A percentile compares a stretch with the other conserved stretches of the same genome.
Evolutionary conservation across 1,139 yeast species (phyloP).

Genomic region (Debaryomyces udenii): DNA sequence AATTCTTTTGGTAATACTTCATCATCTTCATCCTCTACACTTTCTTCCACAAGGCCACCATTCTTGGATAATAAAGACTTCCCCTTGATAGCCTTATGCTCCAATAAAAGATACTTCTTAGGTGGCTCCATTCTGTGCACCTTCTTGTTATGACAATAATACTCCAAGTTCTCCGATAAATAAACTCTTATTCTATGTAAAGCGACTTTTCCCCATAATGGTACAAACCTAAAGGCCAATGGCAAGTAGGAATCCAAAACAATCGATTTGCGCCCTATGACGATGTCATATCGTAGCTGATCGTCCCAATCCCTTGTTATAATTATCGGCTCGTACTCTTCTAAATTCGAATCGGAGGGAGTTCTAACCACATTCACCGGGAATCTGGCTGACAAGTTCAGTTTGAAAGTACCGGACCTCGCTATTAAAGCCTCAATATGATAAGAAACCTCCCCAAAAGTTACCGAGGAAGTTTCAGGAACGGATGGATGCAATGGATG

Average conservation of each 20-base stretch:
- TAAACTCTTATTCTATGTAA: slow-evolving; percentile 85
- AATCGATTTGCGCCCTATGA: slow-evolving; percentile 84
- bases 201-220: slow-evolving; percentile 79
- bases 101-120: slow-evolving; percentile 75
- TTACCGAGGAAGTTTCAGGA: slow-evolving; percentile 79
- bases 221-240: slow-evolving; percentile 78
- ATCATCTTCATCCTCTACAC: slow-evolving; percentile 38
- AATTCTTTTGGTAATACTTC: slow-evolving; percentile 59
- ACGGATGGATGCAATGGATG: slow-evolving; percentile 79
- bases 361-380: slow-evolving; percentile 74
- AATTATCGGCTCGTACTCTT: slow-evolving; percentile 91
- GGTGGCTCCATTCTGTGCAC: slow-evolving; percentile 93
- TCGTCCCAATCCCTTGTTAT: slow-evolving; percentile 94
- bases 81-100: slow-evolving; percentile 70
- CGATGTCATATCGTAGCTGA: slow-evolving; percentile 83
- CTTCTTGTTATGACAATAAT: slow-evolving; percentile 79
- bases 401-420: slow-evolving; percentile 83
- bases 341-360: slow-evolving; percentile 76
- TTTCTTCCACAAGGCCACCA: slow-evolving; percentile 22
- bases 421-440: slow-evolving; percentile 67
- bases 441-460: slow-evolving; percentile 81
- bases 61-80: slow-evolving; percentile 37
- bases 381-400: slow-evolving; percentile 64
- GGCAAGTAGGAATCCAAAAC: slow-evolving; percentile 84
- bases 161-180: slow-evolving; percentile 86